phyloP scores from a whole-genome alignment of 306 rosid species.

The Echinosophora koreensis region DNA sequence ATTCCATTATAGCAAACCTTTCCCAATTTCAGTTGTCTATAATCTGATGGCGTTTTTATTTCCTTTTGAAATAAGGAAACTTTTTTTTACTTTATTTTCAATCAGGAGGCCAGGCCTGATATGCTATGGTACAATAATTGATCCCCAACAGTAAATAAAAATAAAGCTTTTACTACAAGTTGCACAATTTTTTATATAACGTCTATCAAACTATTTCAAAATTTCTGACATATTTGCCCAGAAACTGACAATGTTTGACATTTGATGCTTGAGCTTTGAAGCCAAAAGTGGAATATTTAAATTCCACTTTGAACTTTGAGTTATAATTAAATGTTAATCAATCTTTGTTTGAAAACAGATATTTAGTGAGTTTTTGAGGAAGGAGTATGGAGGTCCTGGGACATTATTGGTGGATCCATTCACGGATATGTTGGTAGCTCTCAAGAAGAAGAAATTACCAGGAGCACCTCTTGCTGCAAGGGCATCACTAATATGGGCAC shows the following conservation, averaged over 20 bases:
- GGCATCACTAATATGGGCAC: constrained; percentile 60
- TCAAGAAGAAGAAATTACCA: constrained; percentile 55
- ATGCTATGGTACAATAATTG: constrained; percentile 46
- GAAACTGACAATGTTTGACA: constrained; percentile 53
- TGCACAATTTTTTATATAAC: constrained; percentile 40
- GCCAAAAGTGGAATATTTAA: constrained; percentile 42
- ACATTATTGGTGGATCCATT: constrained; percentile 72
- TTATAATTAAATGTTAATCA: constrained; percentile 30
- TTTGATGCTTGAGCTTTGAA: constrained; percentile 49
- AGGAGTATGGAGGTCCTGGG: constrained; percentile 62
- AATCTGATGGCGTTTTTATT: constrained; percentile 1
- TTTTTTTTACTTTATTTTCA: constrained; percentile 28
- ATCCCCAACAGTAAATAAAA: background rate
- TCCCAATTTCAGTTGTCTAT: constrained; percentile 32
- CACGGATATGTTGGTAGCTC: constrained; percentile 58
- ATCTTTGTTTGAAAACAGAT: constrained; percentile 45
- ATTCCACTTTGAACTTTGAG: constrained; percentile 40
- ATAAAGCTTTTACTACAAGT: background rate
- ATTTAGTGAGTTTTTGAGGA: constrained; percentile 52
- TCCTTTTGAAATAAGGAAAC: constrained; percentile 29
- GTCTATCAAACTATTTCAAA: constrained; percentile 23
- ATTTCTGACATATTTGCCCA: constrained; percentile 58
- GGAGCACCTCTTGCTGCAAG: constrained; percentile 60
- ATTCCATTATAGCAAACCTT: constrained; percentile 28
- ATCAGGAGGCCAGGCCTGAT: constrained; percentile 38